phyloP scores from a whole-genome alignment of 176 grass and related monocot species.

The Musa schizocarpa region DNA sequence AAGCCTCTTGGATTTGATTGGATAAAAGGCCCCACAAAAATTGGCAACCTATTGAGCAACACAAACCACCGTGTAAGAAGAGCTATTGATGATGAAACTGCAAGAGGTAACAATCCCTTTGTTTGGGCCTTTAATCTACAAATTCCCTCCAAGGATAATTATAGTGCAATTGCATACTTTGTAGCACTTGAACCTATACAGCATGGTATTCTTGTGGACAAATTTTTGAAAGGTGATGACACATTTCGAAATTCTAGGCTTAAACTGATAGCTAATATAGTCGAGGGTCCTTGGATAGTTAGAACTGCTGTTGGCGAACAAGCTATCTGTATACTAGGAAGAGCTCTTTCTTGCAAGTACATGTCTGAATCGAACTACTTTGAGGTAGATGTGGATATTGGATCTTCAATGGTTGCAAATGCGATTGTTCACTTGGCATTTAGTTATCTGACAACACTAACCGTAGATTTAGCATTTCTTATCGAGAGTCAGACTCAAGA shows the following conservation, averaged over 20 bases:
- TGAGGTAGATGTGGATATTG: conserved; percentile 91
- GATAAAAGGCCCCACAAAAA: conserved; percentile 60
- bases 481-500: conserved; percentile 76
- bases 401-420: conserved; percentile 89
- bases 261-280: conserved; percentile 87
- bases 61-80: conserved; percentile 66
- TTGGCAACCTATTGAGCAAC: conserved; percentile 57
- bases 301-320: conserved; percentile 91
- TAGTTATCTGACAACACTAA: conserved; percentile 68
- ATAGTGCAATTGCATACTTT: conserved; percentile 66
- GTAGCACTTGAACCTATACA: conserved; percentile 44
- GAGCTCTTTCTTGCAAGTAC: conserved; percentile 75
- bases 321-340: conserved; percentile 82
- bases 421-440: conserved; percentile 93
- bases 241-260: conserved; percentile 76
- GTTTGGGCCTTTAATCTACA: conserved; percentile 96
- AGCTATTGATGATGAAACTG: conserved; percentile 50
- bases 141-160: conserved; percentile 76
- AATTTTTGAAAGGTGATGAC: conserved; percentile 88
- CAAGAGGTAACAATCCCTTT: conserved; percentile 47
- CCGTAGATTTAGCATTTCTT: conserved; percentile 84
- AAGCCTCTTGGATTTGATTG: conserved; percentile 89
- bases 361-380: conserved; percentile 61
- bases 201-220: conserved; percentile 63
- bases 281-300: conserved; percentile 84